These are phyloP conservation scores for Stachybotrys echinatus DNA, from an alignment of 2,329 filamentous ascomycete species.

Conservation along the genomic window DNA sequence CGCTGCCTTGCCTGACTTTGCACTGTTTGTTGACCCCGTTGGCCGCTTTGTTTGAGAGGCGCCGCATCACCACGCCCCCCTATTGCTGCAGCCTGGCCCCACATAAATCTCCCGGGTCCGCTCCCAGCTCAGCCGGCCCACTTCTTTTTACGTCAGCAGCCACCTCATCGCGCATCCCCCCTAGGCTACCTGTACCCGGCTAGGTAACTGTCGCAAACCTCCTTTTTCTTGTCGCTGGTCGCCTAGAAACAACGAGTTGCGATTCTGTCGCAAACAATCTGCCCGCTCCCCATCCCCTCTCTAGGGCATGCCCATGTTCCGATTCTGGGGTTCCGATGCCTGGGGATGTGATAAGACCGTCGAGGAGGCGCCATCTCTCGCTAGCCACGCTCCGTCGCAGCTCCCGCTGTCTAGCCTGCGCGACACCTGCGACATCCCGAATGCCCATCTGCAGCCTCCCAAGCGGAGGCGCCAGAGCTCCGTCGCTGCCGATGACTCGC, in stretches of 20 bases:
- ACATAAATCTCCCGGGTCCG: not conserved
- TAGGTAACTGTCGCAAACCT: conserved; percentile 1
- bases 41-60: conserved; percentile 17
- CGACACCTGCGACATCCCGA: conserved; percentile 1
- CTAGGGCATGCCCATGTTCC: conserved; percentile 51
- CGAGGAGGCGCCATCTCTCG: conserved; percentile 36
- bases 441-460: conserved; percentile 21
- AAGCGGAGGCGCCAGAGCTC: conserved; percentile 34
- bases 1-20: not conserved
- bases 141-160: conserved; percentile 4
- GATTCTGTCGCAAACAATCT: conserved; percentile 11
- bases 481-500: conserved; percentile 21
- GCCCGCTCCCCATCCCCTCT: conserved; percentile 13
- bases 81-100: not conserved
- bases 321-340: conserved; percentile 54
- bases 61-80: conserved; percentile 26
- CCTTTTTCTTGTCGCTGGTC: conserved; percentile 5
- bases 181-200: conserved; percentile 10
- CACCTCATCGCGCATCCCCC: not conserved
- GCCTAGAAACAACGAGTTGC: conserved; percentile 3
- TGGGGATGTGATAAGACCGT: conserved; percentile 50
- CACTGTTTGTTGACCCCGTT: conserved; percentile 14
- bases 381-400: conserved; percentile 20
- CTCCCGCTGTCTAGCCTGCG: conserved; percentile 16
- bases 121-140: conserved; percentile 3